Conservation (phyloP, 805 yeast species). For the Wickerhamiella shivajii region DNA sequence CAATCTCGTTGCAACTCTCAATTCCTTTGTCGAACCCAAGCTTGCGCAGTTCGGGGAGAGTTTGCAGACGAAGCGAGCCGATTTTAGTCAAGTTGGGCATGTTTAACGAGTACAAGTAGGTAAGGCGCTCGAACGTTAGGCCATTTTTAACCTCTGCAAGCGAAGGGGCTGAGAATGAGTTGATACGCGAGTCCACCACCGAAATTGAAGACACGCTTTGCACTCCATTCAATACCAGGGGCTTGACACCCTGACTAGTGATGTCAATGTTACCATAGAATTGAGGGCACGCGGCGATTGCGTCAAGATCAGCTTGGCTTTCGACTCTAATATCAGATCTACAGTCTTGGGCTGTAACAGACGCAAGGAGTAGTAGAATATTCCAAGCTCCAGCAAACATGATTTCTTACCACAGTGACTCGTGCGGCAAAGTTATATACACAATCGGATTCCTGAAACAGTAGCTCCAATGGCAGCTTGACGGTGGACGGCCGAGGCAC, state of each 20-base stretch:
- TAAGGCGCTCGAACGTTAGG: slow-evolving; percentile 46
- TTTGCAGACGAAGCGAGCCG: slow-evolving; percentile 64
- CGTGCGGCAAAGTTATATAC: too few species aligned
- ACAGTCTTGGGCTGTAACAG: too few species aligned
- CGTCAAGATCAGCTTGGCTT: slow-evolving; percentile 64
- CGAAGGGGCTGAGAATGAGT: slow-evolving; percentile 61
- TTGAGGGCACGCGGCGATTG: slow-evolving; percentile 57
- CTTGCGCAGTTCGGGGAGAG: slow-evolving; percentile 68
- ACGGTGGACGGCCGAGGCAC: too few species aligned
- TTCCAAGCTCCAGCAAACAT: too few species aligned
- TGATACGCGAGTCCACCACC: slow-evolving; percentile 45
- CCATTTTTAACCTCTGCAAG: slow-evolving; percentile 62
- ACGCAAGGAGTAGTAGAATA: too few species aligned
- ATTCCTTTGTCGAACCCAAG: slow-evolving; percentile 60
- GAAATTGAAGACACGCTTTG: slow-evolving; percentile 63
- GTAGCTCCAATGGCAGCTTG: too few species aligned
- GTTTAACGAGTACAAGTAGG: slow-evolving; percentile 50
- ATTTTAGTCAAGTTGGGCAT: slow-evolving; percentile 71
- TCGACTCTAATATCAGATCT: slow-evolving; percentile 51
- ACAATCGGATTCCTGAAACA: too few species aligned
- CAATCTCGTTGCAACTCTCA: slow-evolving; percentile 53
- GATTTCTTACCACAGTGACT: too few species aligned
- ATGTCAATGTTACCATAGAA: slow-evolving; percentile 68
- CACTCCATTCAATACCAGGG: slow-evolving; percentile 46
- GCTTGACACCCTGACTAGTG: slow-evolving; percentile 41